Conservation (phyloP, 2,329 filamentous ascomycete species). For the Clarireedia hainanense region DNA sequence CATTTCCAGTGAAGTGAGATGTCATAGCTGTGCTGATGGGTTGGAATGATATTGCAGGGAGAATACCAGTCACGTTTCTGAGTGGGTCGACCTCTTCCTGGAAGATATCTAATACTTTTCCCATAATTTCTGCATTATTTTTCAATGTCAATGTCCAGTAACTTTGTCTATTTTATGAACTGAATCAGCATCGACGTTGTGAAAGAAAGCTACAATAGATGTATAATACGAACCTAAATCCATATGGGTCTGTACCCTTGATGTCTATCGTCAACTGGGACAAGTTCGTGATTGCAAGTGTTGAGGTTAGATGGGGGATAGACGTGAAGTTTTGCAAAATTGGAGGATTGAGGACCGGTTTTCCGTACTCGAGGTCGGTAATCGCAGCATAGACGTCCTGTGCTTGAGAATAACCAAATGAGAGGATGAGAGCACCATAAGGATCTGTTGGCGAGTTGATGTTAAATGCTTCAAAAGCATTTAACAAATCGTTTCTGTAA, state of each 20-base stretch:
- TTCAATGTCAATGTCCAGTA: background rate
- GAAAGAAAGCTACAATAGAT: background rate
- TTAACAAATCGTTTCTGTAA: slow-evolving; percentile 32
- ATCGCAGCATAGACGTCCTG: slow-evolving; percentile 13
- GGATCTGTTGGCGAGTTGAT: background rate
- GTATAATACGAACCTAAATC: background rate
- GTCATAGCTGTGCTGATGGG: slow-evolving; percentile 16
- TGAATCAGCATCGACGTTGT: background rate
- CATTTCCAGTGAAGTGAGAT: slow-evolving; percentile 17
- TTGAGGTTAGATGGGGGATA: slow-evolving; percentile 3
- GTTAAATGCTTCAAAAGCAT: slow-evolving; percentile 45
- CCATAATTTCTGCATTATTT: slow-evolving; percentile 1
- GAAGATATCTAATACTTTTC: slow-evolving; percentile 14
- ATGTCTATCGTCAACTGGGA: slow-evolving; percentile 13
- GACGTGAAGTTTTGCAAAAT: slow-evolving; percentile 19
- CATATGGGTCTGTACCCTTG: background rate
- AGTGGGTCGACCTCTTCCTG: slow-evolving; percentile 12
- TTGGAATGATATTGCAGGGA: slow-evolving; percentile 16
- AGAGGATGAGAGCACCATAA: background rate
- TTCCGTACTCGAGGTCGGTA: slow-evolving; percentile 25
- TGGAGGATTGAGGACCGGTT: slow-evolving; percentile 26
- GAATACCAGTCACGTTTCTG: slow-evolving; percentile 10
- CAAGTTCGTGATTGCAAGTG: slow-evolving; percentile 8
- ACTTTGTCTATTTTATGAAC: background rate
- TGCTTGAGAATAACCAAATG: background rate